Evolutionary conservation across 129 eudicot species (phyloP), one percentile per base, ranked within the genome.

Genomic region (Silybum marianum): DNA sequence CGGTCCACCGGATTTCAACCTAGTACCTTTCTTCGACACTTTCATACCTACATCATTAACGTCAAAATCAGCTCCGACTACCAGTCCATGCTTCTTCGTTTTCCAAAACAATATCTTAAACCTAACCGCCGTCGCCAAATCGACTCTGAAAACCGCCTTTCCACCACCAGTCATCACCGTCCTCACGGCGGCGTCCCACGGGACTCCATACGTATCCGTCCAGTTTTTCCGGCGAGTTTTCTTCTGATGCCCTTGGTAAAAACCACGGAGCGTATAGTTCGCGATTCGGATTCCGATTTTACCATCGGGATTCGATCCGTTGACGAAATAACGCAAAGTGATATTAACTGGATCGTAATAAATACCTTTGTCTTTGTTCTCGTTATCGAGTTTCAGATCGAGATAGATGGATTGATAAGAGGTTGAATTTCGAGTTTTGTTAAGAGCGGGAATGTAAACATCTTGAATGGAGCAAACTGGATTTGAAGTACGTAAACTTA

Each of bases 161-260:
- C 85, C 84, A 63, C 89, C 93, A n/a, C 80, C 84, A 11, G 54
- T n/a, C 6, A 86, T 75, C 78, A 28, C 30, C 30, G 66, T 62
- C 42, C 34, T 46, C 54, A 70, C 76, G 9, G 78, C 81, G 26
- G 9, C 80, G 18, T 22, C 80, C 87, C 87, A 89, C 23, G 89
- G 86, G 83, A 83, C 73, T 21, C 82, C 84, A 0, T 54, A 25
- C 3, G 87, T 77, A 21, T 80, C 84, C 75, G 74, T 73, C 74
- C 72, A 38, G 23, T 12, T 66, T 51, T 22, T 76, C 86, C 93
- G 84, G 78, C 46, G 90, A 26, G 98, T 23, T 0, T 70, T 82
- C 80, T 87, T 88, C 0, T 73, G 39, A 78, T 87, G 92, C 51
- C 98, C 97, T 76, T 94, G 98, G 76, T 91, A 80, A 81, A 91